Evolutionary conservation across 2,329 filamentous ascomycete species (phyloP), one percentile per base, ranked within the genome.

Genomic region (Diaporthe sp.): DNA sequence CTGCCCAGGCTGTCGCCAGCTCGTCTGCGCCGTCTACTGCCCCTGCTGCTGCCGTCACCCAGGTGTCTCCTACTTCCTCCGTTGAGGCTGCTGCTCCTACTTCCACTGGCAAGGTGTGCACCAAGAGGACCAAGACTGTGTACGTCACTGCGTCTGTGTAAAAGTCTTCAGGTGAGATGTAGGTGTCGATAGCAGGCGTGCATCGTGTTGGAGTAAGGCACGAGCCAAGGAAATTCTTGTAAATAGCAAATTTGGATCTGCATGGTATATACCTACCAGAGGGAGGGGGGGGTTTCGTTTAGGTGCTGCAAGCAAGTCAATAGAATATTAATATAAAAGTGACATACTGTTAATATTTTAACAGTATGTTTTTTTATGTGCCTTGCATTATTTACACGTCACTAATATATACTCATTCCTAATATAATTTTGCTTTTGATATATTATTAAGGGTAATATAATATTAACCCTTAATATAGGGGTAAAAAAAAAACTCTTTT

Each of bases 101-200:
- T 31, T 9, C 55, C 5, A 31, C 55, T 9, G 53, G 73, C 57
- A 58, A 67, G 61, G 34, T 57, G 5, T 76, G 75, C 61, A 49
- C 63, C 55, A 76, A 73, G 75, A 76, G 53, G 75, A 75, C 73
- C 31, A 76, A 72, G 55, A 76, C 75, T 7, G 70, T 76, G 17
- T 76, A 71, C n/a, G 75, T 75, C 31, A 76, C 75, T 39, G 70
- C 63, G n/a, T 76, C 75, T 68, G 67, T 34, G 37, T 76, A 68
- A n/a, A n/a, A 20, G 13, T 2, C 7, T n/a, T 10, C 44, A 37
- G 37, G 7, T 20, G 5, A 51, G 34, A 6, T 20, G 5, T n/a
- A 12, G 34, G 15, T 15, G 28, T 13, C 7, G 31, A 42, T 55
- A 9, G 34, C 13, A 42, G 8, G 49, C 34, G 22, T 68, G n/a